Conservation (phyloP, 2,329 filamentous ascomycete species). For the Diaporthe sp. region DNA sequence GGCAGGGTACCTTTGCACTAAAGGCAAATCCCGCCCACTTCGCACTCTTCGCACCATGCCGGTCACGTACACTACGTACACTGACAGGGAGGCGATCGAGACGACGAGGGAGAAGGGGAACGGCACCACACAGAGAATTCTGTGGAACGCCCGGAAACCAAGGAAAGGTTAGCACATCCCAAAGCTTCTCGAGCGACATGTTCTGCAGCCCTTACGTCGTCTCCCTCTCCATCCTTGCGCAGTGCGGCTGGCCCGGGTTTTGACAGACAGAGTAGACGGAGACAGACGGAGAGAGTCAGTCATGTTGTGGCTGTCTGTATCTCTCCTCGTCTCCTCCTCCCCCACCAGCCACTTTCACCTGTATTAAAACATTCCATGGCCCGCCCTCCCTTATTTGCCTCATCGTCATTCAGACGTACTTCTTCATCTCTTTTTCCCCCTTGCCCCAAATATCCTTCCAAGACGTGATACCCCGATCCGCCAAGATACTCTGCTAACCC, state of each 20-base stretch:
- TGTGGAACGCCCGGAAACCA: slow-evolving; percentile 28
- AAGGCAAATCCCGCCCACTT: not conserved
- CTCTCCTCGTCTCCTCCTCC: too few species aligned
- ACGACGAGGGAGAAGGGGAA: not conserved
- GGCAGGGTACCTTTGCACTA: not conserved
- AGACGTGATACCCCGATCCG: not conserved
- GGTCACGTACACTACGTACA: not conserved
- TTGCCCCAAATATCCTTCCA: not conserved
- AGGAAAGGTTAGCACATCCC: slow-evolving; percentile 28
- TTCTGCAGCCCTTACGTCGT: slow-evolving; percentile 25
- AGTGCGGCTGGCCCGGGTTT: slow-evolving; percentile 11
- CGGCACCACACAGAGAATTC: not conserved
- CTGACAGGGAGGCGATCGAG: not conserved
- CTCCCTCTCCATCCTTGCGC: not conserved
- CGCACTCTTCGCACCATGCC: not conserved
- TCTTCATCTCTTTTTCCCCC: not conserved
- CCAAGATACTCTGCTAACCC: not conserved
- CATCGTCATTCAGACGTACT: not conserved
- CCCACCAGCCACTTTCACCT: too few species aligned
- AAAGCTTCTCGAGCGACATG: too few species aligned
- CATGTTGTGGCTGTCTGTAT: too few species aligned
- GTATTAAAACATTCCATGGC: not conserved
- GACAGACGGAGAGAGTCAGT: too few species aligned
- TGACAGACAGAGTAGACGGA: not conserved
- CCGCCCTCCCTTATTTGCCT: not conserved